Conservation (phyloP, 208 protist species). For the Trypanosomatidae sp. region DNA sequence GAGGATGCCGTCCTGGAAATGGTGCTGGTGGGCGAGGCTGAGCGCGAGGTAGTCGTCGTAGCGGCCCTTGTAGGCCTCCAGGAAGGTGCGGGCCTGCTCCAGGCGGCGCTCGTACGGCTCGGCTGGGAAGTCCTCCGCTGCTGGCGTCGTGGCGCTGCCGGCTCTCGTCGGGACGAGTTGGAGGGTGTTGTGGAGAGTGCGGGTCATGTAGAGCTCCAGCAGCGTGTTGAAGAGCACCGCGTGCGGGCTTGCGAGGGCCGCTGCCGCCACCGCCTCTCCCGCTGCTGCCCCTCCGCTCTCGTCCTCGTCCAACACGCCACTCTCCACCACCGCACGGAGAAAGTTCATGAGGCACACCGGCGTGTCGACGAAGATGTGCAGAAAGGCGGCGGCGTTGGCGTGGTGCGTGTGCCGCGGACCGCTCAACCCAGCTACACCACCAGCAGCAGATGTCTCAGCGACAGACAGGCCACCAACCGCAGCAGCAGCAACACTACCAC, state of each 20-base stretch:
- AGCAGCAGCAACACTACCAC: too few species aligned
- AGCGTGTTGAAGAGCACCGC: conserved; percentile 91
- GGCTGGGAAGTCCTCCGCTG: conserved; percentile 29
- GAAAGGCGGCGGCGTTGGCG: conserved; percentile 62
- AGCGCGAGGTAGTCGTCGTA: conserved; percentile 94
- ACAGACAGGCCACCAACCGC: neutral
- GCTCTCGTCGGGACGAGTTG: conserved; percentile 17
- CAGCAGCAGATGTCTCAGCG: neutral
- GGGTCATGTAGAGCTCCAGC: conserved; percentile 94
- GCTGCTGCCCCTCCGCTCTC: conserved; percentile 7
- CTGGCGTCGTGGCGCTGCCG: neutral
- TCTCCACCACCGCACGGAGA: conserved; percentile 85
- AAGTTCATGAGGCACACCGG: conserved; percentile 90
- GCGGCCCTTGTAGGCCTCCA: conserved; percentile 50
- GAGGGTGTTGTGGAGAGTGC: conserved; percentile 21
- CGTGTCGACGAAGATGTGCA: conserved; percentile 92
- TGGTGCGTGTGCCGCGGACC: conserved; percentile 41
- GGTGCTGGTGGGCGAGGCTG: conserved; percentile 83
- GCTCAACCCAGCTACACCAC: neutral
- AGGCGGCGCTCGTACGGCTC: conserved; percentile 48
- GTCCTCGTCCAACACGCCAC: conserved; percentile 39
- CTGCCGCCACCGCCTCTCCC: neutral
- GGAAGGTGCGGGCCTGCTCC: conserved; percentile 58
- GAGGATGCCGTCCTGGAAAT: conserved; percentile 89
- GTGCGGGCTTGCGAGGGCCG: neutral